Conservation (phyloP, 768 basidiomycete species). For the Suillus brevipes region DNA sequence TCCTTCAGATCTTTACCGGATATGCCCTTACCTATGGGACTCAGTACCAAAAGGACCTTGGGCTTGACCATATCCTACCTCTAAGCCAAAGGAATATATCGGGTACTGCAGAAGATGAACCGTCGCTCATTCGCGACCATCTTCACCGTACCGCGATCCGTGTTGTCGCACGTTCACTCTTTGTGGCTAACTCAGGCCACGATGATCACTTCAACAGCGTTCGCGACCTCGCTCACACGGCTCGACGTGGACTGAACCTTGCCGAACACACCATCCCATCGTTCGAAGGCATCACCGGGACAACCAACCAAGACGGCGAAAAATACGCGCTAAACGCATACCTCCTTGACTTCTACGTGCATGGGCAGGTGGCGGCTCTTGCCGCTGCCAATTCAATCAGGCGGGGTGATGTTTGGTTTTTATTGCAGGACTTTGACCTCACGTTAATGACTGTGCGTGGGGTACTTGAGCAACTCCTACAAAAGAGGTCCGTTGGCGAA, state of each 20-base stretch:
- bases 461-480: conserved; percentile 48
- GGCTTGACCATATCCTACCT: conserved; percentile 47
- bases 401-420: conserved; percentile 65
- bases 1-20: conserved; percentile 51
- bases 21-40: conserved; percentile 54
- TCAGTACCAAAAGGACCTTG: conserved; percentile 39
- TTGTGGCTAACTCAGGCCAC: conserved; percentile 70
- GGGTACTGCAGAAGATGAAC: conserved; percentile 11
- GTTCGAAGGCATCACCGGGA: conserved; percentile 36
- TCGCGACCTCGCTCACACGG: conserved; percentile 51
- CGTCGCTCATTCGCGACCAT: conserved; percentile 20
- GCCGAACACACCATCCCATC: conserved; percentile 64
- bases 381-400: conserved; percentile 56
- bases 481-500: conserved; percentile 22
- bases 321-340: conserved; percentile 57
- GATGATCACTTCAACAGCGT: conserved; percentile 53
- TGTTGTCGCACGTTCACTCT: conserved; percentile 52
- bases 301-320: conserved; percentile 19
- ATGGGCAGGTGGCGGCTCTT: conserved; percentile 56
- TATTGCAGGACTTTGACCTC: conserved; percentile 58
- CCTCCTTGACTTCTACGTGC: conserved; percentile 65
- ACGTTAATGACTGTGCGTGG: conserved; percentile 50
- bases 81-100: conserved; percentile 39
- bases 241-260: conserved; percentile 53
- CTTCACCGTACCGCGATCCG: conserved; percentile 40